Base-by-base conservation (phyloP, 345 rosid species). In the Capsella bursapastoris region DNA sequence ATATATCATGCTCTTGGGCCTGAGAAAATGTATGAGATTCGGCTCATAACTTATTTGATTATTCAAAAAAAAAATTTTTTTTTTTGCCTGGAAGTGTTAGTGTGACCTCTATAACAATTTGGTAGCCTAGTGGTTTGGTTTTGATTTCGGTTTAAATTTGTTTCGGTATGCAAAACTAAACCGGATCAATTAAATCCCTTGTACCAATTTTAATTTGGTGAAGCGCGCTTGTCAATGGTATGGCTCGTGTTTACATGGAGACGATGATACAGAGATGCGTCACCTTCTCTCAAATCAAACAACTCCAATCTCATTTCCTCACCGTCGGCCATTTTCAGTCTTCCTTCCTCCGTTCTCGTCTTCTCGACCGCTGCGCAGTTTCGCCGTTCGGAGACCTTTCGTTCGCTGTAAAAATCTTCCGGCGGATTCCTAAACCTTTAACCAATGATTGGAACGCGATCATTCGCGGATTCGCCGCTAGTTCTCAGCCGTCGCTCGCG, bases 391-490 rank as follows among this genome's bases (percentile, higher is more conserved):
- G 82, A 70, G 72, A 79, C 81, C 91, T 93, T 69, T 48, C 87
- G 70, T 72, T 83, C 49, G 96, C 96, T 74, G 70, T 81, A 47
- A 13, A 22, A 65, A 31, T 88, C 47, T 88, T 91, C 82, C 76
- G 37, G 40, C 85, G 64, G 66, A 82, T 85, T 75, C 77, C 55
- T 35, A 59, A 7, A 40, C 97, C 97, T 57, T 70, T 88, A 61
- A 87, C 96, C 62, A 91, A 88, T 76, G 98, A 93, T 68, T 89
- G 87, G 83, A 93, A 91, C 69, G 96, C 97, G 25, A 75, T 93
- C 83, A 82, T 93, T 77, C 92, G 98, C 1, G 96, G 97, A 74
- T 77, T 84, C 76, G 81, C 86, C 76, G 63, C 58, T 10, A 80
- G 86, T 51, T 83, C 89, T 9, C 45, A 78, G 25, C 98, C 98